Evolutionary conservation across 495 filamentous ascomycete species (phyloP), one percentile per base, ranked within the genome.

Genomic region (Podospora anserina): DNA sequence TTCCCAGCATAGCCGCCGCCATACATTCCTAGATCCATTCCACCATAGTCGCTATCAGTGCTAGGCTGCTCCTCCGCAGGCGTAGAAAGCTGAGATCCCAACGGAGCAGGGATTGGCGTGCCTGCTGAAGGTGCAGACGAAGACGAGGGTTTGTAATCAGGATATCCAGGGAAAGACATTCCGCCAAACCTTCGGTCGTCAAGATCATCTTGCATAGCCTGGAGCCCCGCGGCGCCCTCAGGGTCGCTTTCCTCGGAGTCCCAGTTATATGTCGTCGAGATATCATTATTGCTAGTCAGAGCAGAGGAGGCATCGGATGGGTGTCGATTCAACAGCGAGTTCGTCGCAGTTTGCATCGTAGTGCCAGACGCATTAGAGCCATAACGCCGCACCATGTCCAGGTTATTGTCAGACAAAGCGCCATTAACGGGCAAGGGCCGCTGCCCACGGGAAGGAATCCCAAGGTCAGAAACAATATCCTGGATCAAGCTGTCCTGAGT

Each of bases 161-260:
- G 65, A 58, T 74, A 76, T 7, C 66, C 39, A 6, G 75, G 68
- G 58, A 75, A 76, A 67, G 65, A 74, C 63, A 72, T 71, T 75
- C 73, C 82, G 67, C 61, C 88, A 65, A 88, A 87, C 56, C 85
- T 81, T 20, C 90, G 87, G 59, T 97, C 93, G 74, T 97, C 88
- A 77, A 93, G 88, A 64, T 97, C 95, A 78, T 92, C 86, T 44
- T 87, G 89, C 85, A 99, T 85, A 73, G 93, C 93, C 70, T 89
- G 87, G 19, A 96, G 80, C 1, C 95, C 95, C 28, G 91, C 92
- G 23, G 91, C 90, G 28, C 92, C 94, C 78, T 99, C 95, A 0
- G 92, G 88, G 70, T 99, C 95, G 72, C 93, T 97, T 30, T 92
- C 91, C 68, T 95, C 83, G 30, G 78, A 79, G 19, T 80, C 78